phyloP scores from a whole-genome alignment of 106 monocot genomes.

The Posidonia australis region DNA sequence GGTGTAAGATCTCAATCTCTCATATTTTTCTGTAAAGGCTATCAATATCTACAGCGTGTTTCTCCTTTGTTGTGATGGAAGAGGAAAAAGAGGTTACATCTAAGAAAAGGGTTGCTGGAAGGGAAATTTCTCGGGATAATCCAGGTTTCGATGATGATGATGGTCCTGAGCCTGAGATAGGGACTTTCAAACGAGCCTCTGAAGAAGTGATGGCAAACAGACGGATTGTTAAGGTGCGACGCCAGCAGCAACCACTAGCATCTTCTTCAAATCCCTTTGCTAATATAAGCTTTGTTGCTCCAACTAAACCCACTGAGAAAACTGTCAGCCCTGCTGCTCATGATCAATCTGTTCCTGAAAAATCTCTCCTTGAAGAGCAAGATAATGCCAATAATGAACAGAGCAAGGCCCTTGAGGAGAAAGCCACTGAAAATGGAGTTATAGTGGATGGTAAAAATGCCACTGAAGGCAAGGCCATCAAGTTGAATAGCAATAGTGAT shows the following conservation, averaged over 20 bases:
- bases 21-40: no score
- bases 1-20: no score
- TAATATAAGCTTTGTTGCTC: conserved; percentile 30
- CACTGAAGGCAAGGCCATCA: conserved; percentile 11
- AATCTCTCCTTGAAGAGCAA: conserved; percentile 7
- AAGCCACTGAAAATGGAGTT: conserved; percentile 2
- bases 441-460: neutral
- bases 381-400: conserved; percentile 7
- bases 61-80: conserved; percentile 24
- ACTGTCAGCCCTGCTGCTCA: conserved; percentile 6
- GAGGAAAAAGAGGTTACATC: conserved; percentile 42
- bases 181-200: conserved; percentile 72
- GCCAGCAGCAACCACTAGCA: conserved; percentile 31
- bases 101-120: conserved; percentile 74
- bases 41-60: no score
- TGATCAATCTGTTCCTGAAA: conserved; percentile 10
- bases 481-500: conserved; percentile 2
- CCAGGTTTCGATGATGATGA: conserved; percentile 53
- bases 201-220: conserved; percentile 86
- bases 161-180: conserved; percentile 59
- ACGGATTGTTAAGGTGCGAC: conserved; percentile 78
- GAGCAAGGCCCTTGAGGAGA: conserved; percentile 9
- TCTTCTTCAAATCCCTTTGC: conserved; percentile 71
- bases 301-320: conserved; percentile 16
- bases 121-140: conserved; percentile 54